phyloP scores from a whole-genome alignment of 257 asterid species.

The Solanum pinnatisectum region DNA sequence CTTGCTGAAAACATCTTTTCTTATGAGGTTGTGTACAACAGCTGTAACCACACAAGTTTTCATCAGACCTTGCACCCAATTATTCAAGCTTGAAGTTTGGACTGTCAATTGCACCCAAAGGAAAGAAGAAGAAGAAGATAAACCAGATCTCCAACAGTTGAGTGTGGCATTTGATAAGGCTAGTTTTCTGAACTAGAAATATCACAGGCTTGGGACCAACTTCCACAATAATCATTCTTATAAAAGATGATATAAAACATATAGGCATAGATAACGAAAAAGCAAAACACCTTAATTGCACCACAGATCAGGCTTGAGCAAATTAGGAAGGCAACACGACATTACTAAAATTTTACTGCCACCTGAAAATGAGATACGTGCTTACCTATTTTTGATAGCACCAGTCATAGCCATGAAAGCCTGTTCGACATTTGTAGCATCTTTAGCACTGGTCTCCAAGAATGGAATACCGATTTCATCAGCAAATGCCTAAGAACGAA shows the following conservation, averaged over 20 bases:
- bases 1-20: not conserved
- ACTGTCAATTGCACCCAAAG: not conserved
- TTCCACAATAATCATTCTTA: not conserved
- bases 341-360: not conserved
- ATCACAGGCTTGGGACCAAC: not conserved
- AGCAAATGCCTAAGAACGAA: not conserved
- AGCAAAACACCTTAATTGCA: not conserved
- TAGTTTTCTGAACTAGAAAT: not conserved
- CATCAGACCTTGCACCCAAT: not conserved
- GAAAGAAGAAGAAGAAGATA: not conserved
- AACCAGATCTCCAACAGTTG: not conserved
- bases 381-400: not conserved
- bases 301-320: not conserved
- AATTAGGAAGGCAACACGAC: not conserved
- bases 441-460: constrained; percentile 5
- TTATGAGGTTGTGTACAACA: not conserved
- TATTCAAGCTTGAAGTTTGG: not conserved
- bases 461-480: constrained; percentile 1
- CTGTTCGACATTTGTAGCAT: constrained; percentile 1
- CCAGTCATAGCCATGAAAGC: constrained; percentile 1
- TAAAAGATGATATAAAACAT: not conserved
- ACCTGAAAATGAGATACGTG: not conserved
- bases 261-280: not conserved
- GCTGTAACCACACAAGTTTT: not conserved
- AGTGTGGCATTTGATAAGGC: not conserved